These are phyloP conservation scores for Tuber borchii DNA, from an alignment of 495 filamentous ascomycete species.

Conservation along the genomic window DNA sequence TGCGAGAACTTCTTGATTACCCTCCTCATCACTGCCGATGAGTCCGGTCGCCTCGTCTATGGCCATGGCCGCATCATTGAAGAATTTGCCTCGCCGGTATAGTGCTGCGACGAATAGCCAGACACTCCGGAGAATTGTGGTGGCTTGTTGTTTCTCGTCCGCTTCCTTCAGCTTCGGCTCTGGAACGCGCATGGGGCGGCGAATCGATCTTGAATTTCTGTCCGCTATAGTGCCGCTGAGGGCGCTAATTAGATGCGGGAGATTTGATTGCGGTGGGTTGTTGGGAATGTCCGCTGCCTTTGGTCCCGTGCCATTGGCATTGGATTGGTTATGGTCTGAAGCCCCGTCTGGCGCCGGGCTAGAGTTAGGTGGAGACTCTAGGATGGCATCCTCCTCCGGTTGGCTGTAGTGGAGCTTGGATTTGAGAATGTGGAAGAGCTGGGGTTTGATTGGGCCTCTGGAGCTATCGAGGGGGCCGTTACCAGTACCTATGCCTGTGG, in stretches of 20 bases:
- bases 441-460: constrained; percentile 2
- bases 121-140: constrained; percentile 49
- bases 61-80: constrained; percentile 69
- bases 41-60: constrained; percentile 73
- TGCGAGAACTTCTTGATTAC: constrained; percentile 20
- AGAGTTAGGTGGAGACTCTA: not conserved
- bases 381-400: not conserved
- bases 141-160: constrained; percentile 31
- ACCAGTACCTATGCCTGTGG: not conserved
- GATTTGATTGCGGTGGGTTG: constrained; percentile 20
- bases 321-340: not conserved
- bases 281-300: constrained; percentile 20
- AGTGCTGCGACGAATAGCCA: constrained; percentile 86
- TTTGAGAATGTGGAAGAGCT: constrained; percentile 25
- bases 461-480: not conserved
- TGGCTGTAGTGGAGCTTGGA: constrained; percentile 21
- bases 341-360: not conserved
- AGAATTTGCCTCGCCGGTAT: constrained; percentile 73
- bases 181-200: constrained; percentile 20
- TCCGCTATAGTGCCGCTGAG: constrained; percentile 14
- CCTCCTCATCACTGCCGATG: constrained; percentile 42
- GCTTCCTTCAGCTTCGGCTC: constrained; percentile 37
- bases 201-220: constrained; percentile 4
- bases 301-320: not conserved
- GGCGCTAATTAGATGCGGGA: constrained; percentile 23